phyloP scores from a whole-genome alignment of 1,284 basidiomycete genomes.

The Inonotus hispidus region DNA sequence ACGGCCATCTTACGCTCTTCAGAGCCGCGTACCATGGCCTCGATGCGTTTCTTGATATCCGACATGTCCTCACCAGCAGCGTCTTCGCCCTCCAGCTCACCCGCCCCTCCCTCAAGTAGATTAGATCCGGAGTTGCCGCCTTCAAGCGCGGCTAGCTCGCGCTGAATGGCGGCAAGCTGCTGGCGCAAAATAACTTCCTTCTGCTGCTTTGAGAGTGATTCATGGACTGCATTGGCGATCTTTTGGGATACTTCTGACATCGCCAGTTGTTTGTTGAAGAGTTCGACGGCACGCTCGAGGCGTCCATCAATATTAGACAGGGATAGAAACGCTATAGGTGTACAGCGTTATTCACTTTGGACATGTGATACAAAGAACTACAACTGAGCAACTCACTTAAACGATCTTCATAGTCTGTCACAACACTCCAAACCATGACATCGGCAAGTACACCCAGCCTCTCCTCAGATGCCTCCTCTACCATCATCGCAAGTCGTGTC shows the following conservation, averaged over 20 bases:
- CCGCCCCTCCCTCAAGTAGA: conserved; percentile 20
- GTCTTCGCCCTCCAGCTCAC: conserved; percentile 67
- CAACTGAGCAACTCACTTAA: conserved; percentile 44
- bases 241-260: conserved; percentile 74
- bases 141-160: conserved; percentile 67
- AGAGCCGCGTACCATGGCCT: conserved; percentile 68
- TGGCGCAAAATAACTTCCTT: conserved; percentile 82
- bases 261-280: conserved; percentile 66
- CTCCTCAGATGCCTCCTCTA: conserved; percentile 57
- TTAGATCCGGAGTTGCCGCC: conserved; percentile 30
- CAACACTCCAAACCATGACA: conserved; percentile 58
- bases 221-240: conserved; percentile 72
- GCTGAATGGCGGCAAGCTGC: conserved; percentile 85
- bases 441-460: conserved; percentile 69
- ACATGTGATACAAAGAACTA: background rate
- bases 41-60: conserved; percentile 74
- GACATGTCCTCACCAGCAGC: conserved; percentile 75
- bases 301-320: conserved; percentile 53
- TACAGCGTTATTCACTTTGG: background rate
- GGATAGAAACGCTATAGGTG: conserved; percentile 38
- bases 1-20: conserved; percentile 81
- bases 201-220: conserved; percentile 74
- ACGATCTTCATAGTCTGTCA: conserved; percentile 62
- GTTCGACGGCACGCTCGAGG: conserved; percentile 55
- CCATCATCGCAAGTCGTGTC: conserved; percentile 55